Conservation (phyloP, 176 grass and related monocot species). For the Paspalum vaginatum region DNA sequence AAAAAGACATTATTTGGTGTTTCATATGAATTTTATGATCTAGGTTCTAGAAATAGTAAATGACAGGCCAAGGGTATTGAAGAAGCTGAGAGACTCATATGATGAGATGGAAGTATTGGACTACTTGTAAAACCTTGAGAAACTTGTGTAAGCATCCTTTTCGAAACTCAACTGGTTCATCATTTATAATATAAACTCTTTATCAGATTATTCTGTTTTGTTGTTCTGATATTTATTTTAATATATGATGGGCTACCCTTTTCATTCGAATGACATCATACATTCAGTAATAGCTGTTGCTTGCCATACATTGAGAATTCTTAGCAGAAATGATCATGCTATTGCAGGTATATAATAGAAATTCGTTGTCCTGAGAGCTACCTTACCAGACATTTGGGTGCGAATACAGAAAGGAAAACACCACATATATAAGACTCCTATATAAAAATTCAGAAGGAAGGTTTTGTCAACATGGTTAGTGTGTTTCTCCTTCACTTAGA, state of each 20-base stretch:
- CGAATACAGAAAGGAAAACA: not conserved
- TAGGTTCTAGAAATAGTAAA: constrained; percentile 96
- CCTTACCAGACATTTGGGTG: constrained; percentile 1
- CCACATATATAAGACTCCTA: not conserved
- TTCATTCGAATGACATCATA: not conserved
- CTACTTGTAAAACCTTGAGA: constrained; percentile 52
- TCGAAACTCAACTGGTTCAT: constrained; percentile 4
- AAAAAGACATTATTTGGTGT: not conserved
- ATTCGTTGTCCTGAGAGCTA: constrained; percentile 4
- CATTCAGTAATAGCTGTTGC: not conserved
- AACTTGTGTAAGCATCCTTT: constrained; percentile 40
- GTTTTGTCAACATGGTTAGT: not conserved
- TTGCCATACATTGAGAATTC: not conserved
- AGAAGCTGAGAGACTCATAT: constrained; percentile 47
- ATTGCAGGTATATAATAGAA: constrained; percentile 45
- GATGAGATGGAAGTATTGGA: constrained; percentile 71
- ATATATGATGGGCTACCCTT: not conserved
- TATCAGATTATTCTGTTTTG: not conserved
- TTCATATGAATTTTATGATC: constrained; percentile 31
- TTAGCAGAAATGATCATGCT: constrained; percentile 13
- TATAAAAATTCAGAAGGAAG: constrained; percentile 2
- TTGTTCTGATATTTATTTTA: constrained; percentile 13
- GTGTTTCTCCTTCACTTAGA: not conserved
- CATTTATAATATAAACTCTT: not conserved
- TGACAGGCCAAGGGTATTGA: constrained; percentile 75